Conservation (phyloP, 352 stramenopile species). For the Pythium sp. region DNA sequence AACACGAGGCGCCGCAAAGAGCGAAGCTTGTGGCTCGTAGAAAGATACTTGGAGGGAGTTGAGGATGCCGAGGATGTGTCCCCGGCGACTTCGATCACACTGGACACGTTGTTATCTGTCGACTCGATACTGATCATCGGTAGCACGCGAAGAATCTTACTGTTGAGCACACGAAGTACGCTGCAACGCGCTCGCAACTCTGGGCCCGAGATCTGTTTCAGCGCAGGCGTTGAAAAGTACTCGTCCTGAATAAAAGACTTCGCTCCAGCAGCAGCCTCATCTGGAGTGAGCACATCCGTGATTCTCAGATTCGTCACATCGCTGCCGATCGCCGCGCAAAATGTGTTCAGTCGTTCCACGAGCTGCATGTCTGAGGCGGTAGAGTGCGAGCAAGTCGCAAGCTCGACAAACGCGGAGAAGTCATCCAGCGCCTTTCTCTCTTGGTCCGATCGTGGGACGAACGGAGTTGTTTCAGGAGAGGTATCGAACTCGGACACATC, state of each 20-base stretch:
- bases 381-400: conserved; percentile 64
- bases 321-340: conserved; percentile 74
- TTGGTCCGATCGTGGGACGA: conserved; percentile 42
- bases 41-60: conserved; percentile 30
- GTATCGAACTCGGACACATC: conserved; percentile 51
- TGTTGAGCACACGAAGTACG: conserved; percentile 91
- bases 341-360: conserved; percentile 81
- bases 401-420: conserved; percentile 57
- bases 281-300: conserved; percentile 51
- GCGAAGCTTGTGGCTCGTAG: conserved; percentile 73
- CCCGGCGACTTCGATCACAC: conserved; percentile 47
- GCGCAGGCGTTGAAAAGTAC: conserved; percentile 65
- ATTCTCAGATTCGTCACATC: conserved; percentile 81
- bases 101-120: conserved; percentile 35
- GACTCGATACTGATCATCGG: conserved; percentile 80
- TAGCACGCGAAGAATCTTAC: conserved; percentile 84
- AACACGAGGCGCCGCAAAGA: conserved; percentile 80
- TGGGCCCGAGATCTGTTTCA: conserved; percentile 57
- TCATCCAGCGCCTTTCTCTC: conserved; percentile 46
- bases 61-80: conserved; percentile 9
- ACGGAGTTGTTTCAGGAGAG: conserved; percentile 31
- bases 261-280: conserved; percentile 13
- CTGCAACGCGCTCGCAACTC: conserved; percentile 89
- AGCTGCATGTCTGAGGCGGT: conserved; percentile 77
- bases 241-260: conserved; percentile 58